These are phyloP conservation scores for Butyriboletus appendiculatus DNA, from an alignment of 1,284 basidiomycete species.

Conservation along the genomic window DNA sequence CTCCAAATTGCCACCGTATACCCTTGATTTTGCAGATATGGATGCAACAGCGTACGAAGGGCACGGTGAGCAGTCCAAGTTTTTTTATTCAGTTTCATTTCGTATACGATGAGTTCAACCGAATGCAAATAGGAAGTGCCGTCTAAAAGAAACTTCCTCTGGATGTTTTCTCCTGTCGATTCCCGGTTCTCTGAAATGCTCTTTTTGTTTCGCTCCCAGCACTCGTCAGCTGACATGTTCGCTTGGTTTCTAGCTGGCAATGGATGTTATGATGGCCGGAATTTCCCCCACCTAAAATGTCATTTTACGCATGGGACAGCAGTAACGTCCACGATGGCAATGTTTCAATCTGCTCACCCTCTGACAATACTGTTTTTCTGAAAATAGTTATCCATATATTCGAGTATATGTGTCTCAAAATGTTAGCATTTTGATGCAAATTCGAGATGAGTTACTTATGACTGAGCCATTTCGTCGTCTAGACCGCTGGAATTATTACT, in stretches of 20 bases:
- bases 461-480: no score
- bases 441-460: no score
- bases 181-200: slow-evolving; percentile 59
- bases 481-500: no score
- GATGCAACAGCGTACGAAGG: background rate
- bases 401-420: slow-evolving; percentile 8
- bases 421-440: slow-evolving; percentile 25
- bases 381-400: slow-evolving; percentile 22
- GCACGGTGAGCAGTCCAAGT: slow-evolving; percentile 19
- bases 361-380: slow-evolving; percentile 1
- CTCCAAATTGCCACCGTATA: slow-evolving; percentile 17
- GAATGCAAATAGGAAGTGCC: slow-evolving; percentile 67
- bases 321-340: background rate
- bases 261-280: background rate
- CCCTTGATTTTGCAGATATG: background rate
- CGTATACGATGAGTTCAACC: slow-evolving; percentile 51
- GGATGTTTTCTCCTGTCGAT: slow-evolving; percentile 45
- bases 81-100: slow-evolving; percentile 1
- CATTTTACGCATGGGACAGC: background rate
- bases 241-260: slow-evolving; percentile 2
- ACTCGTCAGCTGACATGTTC: slow-evolving; percentile 11
- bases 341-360: background rate
- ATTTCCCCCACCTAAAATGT: background rate
- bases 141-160: slow-evolving; percentile 49
- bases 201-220: background rate